A percentile compares a stretch with the other conserved stretches of the same genome.
Conservation (phyloP, 2,329 filamentous ascomycete genomes). For the Colletotrichum noveboracense region DNA sequence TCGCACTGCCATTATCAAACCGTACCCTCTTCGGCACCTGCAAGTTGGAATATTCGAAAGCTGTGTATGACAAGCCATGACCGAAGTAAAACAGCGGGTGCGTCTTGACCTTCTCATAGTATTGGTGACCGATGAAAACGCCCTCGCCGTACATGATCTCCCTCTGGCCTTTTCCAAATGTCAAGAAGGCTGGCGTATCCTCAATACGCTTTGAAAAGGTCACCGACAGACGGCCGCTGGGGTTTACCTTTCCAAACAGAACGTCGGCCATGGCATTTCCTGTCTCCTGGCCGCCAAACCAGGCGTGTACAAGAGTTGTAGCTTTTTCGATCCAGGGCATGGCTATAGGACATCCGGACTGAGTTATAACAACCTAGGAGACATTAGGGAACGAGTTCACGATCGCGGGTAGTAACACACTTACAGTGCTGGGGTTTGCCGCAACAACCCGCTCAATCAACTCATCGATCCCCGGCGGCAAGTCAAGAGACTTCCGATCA, state of each 20-base stretch:
- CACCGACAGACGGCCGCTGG: conserved; percentile 72
- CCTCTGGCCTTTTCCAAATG: conserved; percentile 67
- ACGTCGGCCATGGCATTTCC: conserved; percentile 29
- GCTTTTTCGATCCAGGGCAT: conserved; percentile 53
- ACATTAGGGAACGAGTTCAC: background rate
- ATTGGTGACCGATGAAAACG: conserved; percentile 74
- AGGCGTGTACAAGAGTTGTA: conserved; percentile 35
- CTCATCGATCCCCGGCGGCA: conserved; percentile 63
- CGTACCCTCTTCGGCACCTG: conserved; percentile 24
- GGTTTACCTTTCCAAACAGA: conserved; percentile 26
- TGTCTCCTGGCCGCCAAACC: conserved; percentile 29
- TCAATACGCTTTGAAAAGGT: conserved; percentile 67
- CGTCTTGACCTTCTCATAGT: conserved; percentile 57
- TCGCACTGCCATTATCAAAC: background rate
- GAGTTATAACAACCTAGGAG: conserved; percentile 51
- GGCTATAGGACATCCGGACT: conserved; percentile 61
- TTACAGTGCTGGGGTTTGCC: conserved; percentile 60
- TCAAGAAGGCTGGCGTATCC: conserved; percentile 72
- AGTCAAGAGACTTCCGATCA: conserved; percentile 71
- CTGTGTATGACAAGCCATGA: conserved; percentile 71
- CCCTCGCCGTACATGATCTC: conserved; percentile 74
- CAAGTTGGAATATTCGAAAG: conserved; percentile 51
- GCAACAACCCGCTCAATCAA: conserved; percentile 59
- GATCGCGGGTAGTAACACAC: background rate
- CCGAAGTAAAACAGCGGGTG: conserved; percentile 71